These are phyloP conservation scores for Ophiostoma perfectum DNA, from an alignment of 2,329 filamentous ascomycete genomes.

Conservation along the genomic window DNA sequence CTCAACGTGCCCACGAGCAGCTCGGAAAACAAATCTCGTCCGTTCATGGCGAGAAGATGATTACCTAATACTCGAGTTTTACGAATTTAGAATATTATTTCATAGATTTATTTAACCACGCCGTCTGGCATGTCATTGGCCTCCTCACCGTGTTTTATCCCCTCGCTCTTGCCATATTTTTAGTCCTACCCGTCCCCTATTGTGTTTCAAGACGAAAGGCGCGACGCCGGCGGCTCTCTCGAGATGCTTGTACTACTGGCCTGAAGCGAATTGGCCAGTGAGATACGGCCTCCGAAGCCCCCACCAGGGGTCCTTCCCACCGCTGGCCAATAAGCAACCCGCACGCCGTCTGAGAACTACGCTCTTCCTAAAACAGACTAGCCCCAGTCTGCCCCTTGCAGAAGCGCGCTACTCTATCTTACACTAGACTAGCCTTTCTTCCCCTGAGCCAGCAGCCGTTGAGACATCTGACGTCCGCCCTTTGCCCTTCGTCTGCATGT, in stretches of 20 bases:
- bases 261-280: neutral
- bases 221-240: constrained; percentile 19
- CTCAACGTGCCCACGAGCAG: no score
- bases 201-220: constrained; percentile 21
- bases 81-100: neutral
- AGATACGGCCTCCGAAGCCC: neutral
- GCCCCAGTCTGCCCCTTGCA: neutral
- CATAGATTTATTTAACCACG: neutral
- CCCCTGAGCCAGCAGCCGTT: constrained; percentile 4
- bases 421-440: neutral
- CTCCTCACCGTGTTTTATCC: neutral
- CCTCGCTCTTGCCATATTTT: neutral
- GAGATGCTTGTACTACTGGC: neutral
- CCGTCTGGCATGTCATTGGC: neutral
- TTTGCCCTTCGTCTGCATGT: neutral
- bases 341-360: neutral
- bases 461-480: neutral
- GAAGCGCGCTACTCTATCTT: constrained; percentile 12
- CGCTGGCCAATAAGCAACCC: neutral
- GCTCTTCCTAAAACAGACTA: neutral
- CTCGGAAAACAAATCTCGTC: neutral
- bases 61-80: neutral
- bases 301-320: neutral
- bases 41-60: neutral
- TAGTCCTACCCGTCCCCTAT: neutral